Conservation (phyloP, 2,329 filamentous ascomycete genomes). For the Aspergillus chevalieri region DNA sequence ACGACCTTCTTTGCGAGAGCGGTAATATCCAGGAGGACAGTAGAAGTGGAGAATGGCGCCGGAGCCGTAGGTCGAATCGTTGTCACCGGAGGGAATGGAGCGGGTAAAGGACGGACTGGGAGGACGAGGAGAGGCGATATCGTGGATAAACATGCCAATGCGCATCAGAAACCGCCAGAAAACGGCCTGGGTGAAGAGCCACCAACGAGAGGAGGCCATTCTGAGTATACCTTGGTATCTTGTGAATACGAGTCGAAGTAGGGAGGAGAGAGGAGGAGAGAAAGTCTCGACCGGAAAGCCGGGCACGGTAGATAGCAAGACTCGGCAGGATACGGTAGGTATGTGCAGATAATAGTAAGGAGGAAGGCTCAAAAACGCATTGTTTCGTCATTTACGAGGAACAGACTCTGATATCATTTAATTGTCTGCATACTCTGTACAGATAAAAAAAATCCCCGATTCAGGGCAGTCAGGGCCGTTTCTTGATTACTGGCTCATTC, state of each 20-base stretch:
- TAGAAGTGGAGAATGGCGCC: slow-evolving; percentile 57
- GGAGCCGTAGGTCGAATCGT: slow-evolving; percentile 38
- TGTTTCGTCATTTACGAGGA: too few relatives aligned
- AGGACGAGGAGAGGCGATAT: slow-evolving; percentile 54
- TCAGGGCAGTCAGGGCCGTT: too few relatives aligned
- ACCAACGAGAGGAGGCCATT: slow-evolving; percentile 45
- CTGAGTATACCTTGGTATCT: not conserved
- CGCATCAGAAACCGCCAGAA: slow-evolving; percentile 64
- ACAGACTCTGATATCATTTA: too few relatives aligned
- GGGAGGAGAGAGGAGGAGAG: not conserved
- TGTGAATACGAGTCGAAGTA: slow-evolving; percentile 5
- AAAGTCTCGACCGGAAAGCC: not conserved
- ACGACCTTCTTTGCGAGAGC: slow-evolving; percentile 30
- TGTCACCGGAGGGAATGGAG: slow-evolving; percentile 47
- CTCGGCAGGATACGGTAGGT: too few relatives aligned
- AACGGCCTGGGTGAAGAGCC: slow-evolving; percentile 57
- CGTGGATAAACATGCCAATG: slow-evolving; percentile 64
- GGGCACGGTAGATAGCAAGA: too few relatives aligned
- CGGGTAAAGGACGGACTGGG: slow-evolving; percentile 56
- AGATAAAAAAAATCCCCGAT: too few relatives aligned
- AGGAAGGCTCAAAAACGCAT: too few relatives aligned
- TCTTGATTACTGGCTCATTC: too few relatives aligned
- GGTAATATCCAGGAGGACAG: slow-evolving; percentile 43
- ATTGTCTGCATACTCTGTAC: too few relatives aligned
- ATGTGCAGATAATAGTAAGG: too few relatives aligned